These are phyloP conservation scores for Quercus phellos DNA, from an alignment of 331 rosid species.

Conservation along the genomic window DNA sequence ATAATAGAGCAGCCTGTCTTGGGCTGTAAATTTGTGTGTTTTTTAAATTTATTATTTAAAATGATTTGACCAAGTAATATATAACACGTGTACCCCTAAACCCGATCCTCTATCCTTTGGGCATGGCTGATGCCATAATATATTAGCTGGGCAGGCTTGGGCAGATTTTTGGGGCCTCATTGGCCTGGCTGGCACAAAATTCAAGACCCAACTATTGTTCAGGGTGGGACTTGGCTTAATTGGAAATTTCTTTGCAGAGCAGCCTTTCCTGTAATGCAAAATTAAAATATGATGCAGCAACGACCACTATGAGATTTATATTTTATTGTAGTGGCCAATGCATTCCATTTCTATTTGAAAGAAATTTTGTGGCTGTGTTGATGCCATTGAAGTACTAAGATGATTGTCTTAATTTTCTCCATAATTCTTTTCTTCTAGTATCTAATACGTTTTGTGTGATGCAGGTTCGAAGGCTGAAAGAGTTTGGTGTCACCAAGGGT, in stretches of 20 bases:
- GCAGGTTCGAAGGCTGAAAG: slow-evolving; percentile 95
- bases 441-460: slow-evolving; percentile 22
- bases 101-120: not conserved
- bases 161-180: no score
- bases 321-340: not conserved
- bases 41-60: not conserved
- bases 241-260: not conserved
- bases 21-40: not conserved
- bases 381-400: slow-evolving; percentile 7
- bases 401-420: not conserved
- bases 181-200: no score
- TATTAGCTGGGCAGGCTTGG: not conserved
- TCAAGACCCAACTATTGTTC: no score
- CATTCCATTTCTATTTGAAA: not conserved
- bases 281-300: not conserved
- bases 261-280: not conserved
- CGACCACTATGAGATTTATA: not conserved
- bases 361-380: not conserved
- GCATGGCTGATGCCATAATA: not conserved
- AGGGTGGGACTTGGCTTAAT: not conserved
- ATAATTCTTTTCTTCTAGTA: not conserved
- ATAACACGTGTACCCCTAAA: not conserved
- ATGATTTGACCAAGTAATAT: not conserved
- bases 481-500: slow-evolving; percentile 94
- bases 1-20: not conserved